Base-by-base conservation (phyloP, 345 rosid genomes). In the Syzygium oleosum region DNA sequence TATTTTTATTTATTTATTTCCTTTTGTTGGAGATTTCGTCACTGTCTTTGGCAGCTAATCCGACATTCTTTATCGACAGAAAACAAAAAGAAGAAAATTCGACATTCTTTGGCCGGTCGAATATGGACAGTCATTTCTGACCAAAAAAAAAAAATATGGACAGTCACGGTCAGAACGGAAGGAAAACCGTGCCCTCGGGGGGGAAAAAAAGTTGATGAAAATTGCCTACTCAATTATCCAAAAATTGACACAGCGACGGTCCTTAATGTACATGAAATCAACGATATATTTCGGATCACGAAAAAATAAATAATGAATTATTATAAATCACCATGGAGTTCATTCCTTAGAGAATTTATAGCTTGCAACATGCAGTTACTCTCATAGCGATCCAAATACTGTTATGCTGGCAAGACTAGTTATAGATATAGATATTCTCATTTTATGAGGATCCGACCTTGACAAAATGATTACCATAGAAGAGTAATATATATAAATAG, bases 401-500 rank as follows among this genome's bases (percentile, higher is more conserved):
- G 7, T 43, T 6, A 43, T 6, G 7, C 7, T 43, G 46, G 46
- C 46, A 43, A 43, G 46, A 43, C 46, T 43, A 29, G 6, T 11
- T 14, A 63, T 13, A 15, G 19, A 0, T 3, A 6, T n/a, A 14
- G 19, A 8, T 7, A 2, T 29, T 31, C 22, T 31, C 6, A 3
- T 68, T 31, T 68, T 31, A 10, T 16, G 41, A 29, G 78, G 3
- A 65, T 65, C 78, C 46, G 17, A 8, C 12, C 23, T 27, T 9
- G 79, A 41, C 46, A 34, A 17, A 17, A 31, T 34, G 2, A 31
- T 68, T 31, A 31, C 4, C 22, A 6, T 8, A 12, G 19, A 0
- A 16, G 43, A 0, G 0, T 31, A 14, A 1, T 34, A 0, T 17
- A 9, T 4, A 8, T 68, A 9, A 9, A 27, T 4, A 2, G 41